These are phyloP conservation scores for Nitzschia sp. DNA, from an alignment of 108 stramenopile species.

Conservation along the genomic window DNA sequence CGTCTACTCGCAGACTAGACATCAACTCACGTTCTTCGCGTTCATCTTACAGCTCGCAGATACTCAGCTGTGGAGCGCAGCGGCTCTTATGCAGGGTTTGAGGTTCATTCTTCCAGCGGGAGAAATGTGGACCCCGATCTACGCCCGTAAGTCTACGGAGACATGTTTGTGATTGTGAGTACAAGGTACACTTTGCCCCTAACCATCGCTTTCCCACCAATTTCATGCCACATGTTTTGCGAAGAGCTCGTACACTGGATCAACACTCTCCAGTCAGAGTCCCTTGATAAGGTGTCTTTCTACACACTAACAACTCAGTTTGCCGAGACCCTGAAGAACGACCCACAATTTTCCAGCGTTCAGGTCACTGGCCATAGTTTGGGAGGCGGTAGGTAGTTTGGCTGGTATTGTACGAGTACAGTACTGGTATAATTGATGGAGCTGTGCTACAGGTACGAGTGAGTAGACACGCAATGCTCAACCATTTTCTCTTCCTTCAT, in stretches of 20 bases:
- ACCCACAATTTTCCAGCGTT: constrained; percentile 1
- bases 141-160: constrained; percentile 35
- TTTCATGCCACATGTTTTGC: neutral
- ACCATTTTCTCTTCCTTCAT: neutral
- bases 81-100: constrained; percentile 60
- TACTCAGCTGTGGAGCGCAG: constrained; percentile 72
- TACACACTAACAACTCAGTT: constrained; percentile 46
- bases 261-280: constrained; percentile 21
- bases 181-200: neutral
- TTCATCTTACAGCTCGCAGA: constrained; percentile 40
- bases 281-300: constrained; percentile 44
- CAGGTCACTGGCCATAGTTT: constrained; percentile 28
- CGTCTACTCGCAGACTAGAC: too few relatives aligned
- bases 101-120: constrained; percentile 65
- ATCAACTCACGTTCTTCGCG: neutral
- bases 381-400: too few relatives aligned
- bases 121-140: constrained; percentile 60
- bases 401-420: neutral
- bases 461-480: too few relatives aligned
- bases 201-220: neutral
- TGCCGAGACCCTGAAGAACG: constrained; percentile 22
- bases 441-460: too few relatives aligned
- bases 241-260: constrained; percentile 18
- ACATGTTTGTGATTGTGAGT: too few relatives aligned
- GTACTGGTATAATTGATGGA: neutral